Percentiles rank a stretch among this genome's conserved stretches.
phyloP scores from a whole-genome alignment of 2,329 filamentous ascomycete species.

The Daldinia sp. region DNA sequence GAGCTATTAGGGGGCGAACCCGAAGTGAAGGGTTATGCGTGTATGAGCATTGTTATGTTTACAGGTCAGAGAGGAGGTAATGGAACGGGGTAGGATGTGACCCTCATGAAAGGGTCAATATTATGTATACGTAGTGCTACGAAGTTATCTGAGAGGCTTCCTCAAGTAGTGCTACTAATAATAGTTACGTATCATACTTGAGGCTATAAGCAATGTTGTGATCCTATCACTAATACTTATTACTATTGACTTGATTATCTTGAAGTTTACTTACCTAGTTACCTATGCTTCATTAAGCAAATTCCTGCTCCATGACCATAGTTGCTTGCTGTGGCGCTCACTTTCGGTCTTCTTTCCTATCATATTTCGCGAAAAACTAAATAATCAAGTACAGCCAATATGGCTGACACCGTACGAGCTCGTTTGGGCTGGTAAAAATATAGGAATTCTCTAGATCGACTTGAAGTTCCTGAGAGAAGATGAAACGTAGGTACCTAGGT shows the following conservation, averaged over 20 bases:
- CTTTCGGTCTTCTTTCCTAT: neutral
- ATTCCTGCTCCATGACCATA: neutral
- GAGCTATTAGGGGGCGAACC: neutral
- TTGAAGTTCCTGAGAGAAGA: neutral
- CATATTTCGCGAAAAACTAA: neutral
- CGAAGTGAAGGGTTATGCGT: neutral
- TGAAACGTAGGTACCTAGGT: neutral
- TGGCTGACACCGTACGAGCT: too few relatives aligned
- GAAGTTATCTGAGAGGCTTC: neutral
- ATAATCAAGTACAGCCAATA: too few relatives aligned
- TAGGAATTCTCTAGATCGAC: neutral
- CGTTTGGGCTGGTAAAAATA: neutral
- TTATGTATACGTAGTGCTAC: neutral
- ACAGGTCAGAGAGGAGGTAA: neutral
- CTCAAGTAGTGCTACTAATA: conserved; percentile 15
- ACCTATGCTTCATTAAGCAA: neutral
- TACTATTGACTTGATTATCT: neutral
- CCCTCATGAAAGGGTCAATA: neutral
- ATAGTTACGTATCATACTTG: conserved; percentile 10
- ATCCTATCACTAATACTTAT: neutral
- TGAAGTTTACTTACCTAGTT: neutral
- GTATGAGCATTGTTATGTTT: conserved; percentile 27
- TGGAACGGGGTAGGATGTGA: neutral
- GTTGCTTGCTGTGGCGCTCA: neutral
- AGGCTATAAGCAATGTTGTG: neutral